A percentile compares a stretch with the other conserved stretches of the same genome.
These are phyloP conservation scores for Vigna hirtella DNA, from an alignment of 306 rosid genomes.

Conservation along the genomic window DNA sequence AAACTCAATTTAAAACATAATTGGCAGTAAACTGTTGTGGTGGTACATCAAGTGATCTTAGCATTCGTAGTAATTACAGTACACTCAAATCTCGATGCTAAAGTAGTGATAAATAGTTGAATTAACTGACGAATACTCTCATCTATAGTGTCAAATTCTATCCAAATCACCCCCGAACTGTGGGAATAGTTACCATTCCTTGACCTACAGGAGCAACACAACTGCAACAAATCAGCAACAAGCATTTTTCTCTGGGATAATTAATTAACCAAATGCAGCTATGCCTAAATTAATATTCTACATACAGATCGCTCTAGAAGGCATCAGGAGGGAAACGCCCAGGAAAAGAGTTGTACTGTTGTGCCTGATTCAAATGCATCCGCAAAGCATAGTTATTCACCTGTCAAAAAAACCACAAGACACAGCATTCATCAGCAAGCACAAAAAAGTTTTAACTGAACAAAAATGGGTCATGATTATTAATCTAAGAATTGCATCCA, in stretches of 20 bases:
- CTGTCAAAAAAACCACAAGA: constrained; percentile 56
- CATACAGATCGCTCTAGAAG: constrained; percentile 52
- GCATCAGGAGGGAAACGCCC: constrained; percentile 90
- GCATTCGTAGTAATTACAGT: constrained; percentile 35
- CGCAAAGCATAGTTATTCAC: constrained; percentile 86
- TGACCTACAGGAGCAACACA: constrained; percentile 44
- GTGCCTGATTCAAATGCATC: constrained; percentile 97
- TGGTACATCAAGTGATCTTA: constrained; percentile 15
- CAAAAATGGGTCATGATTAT: not conserved
- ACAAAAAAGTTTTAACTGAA: not conserved
- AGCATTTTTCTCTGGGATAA: constrained; percentile 5
- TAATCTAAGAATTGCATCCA: not conserved
- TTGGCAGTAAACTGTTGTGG: not conserved
- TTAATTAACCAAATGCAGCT: constrained; percentile 39
- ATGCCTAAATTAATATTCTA: constrained; percentile 40
- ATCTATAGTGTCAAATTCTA: constrained; percentile 30
- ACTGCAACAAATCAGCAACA: constrained; percentile 32
- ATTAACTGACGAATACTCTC: constrained; percentile 32
- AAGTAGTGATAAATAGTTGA: constrained; percentile 38
- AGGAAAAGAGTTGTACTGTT: constrained; percentile 77
- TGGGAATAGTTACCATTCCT: constrained; percentile 34
- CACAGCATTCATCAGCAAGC: constrained; percentile 33
- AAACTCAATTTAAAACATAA: not conserved
- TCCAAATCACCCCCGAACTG: constrained; percentile 44
- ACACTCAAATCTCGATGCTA: constrained; percentile 27